phyloP scores from a whole-genome alignment of 1,139 yeast species.

The Yamadazyma kanchanaburiensis region DNA sequence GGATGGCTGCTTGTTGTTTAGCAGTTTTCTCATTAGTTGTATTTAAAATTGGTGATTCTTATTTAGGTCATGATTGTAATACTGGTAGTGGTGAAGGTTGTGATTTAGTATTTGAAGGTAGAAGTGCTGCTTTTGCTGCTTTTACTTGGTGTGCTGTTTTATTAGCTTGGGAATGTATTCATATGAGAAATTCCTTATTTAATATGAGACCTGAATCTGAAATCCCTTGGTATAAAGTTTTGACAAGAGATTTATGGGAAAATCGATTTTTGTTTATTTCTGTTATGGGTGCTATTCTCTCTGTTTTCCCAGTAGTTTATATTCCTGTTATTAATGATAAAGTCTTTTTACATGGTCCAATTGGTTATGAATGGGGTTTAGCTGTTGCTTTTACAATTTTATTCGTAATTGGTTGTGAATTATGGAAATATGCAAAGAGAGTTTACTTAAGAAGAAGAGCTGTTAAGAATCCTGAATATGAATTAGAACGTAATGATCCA shows the following conservation, averaged over 20 bases:
- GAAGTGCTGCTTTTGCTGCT: conserved; percentile 78
- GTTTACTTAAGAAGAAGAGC: conserved; percentile 39
- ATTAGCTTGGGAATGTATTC: conserved; percentile 89
- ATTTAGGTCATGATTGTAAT: conserved; percentile 68
- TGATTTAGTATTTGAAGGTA: conserved; percentile 66
- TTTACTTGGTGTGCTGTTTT: conserved; percentile 91
- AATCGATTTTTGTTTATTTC: conserved; percentile 87
- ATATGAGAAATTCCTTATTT: conserved; percentile 70
- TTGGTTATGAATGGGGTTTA: conserved; percentile 83
- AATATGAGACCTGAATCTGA: conserved; percentile 69
- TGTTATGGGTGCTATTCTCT: conserved; percentile 62
- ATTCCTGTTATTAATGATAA: conserved; percentile 81
- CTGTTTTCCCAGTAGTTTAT: conserved; percentile 81
- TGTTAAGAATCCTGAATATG: conserved; percentile 60
- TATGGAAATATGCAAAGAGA: conserved; percentile 68
- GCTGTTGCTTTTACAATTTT: conserved; percentile 62
- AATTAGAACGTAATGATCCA: conserved; percentile 61
- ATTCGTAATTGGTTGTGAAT: conserved; percentile 61
- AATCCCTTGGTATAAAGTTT: conserved; percentile 54
- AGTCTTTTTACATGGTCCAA: conserved; percentile 74
- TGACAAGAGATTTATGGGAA: conserved; percentile 63
- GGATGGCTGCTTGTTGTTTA: conserved; percentile 74
- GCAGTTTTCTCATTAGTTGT: conserved; percentile 63
- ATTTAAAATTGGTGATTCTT: conserved; percentile 64
- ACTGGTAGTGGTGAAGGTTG: conserved; percentile 33